Evolutionary conservation across 163 green algal genomes (phyloP).

Genomic region (Scenedesmus sp.): DNA sequence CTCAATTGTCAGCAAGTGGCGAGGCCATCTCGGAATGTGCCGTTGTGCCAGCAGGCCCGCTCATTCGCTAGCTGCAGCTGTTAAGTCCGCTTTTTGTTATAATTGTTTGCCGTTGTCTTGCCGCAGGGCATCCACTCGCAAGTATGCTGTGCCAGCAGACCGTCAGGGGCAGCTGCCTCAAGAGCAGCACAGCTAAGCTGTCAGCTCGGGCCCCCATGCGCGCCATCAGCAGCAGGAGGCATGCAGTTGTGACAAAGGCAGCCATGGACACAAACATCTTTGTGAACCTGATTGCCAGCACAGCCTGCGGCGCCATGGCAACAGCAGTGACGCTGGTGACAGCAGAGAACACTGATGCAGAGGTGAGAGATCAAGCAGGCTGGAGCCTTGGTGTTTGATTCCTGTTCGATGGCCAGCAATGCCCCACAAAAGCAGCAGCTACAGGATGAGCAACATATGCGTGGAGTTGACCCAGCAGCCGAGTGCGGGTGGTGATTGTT

Average conservation of each 20-base stretch:
- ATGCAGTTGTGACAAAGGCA: conserved; percentile 18
- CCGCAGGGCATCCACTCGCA: not conserved
- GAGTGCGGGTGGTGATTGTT: no score
- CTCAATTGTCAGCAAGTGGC: not conserved
- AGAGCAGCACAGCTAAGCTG: not conserved
- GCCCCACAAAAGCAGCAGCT: not conserved
- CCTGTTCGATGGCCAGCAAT: not conserved
- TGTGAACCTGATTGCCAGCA: conserved; percentile 68
- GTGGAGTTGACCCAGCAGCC: no score
- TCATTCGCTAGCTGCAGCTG: not conserved
- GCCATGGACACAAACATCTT: conserved; percentile 71
- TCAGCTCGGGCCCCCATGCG: not conserved
- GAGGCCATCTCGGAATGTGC: not conserved
- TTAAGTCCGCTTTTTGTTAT: not conserved
- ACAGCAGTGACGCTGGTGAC: conserved; percentile 70
- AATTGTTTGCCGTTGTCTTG: not conserved
- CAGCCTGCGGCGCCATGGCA: conserved; percentile 55
- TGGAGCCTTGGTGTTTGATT: not conserved
- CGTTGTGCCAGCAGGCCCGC: not conserved
- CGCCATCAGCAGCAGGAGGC: not conserved
- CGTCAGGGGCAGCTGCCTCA: conserved; percentile 26
- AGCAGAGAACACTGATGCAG: conserved; percentile 66
- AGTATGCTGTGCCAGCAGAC: conserved; percentile 26
- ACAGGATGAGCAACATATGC: not conserved
- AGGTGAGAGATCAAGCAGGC: conserved; percentile 51